phyloP scores from a whole-genome alignment of 805 yeast genomes.

The Ogataea sp. region DNA sequence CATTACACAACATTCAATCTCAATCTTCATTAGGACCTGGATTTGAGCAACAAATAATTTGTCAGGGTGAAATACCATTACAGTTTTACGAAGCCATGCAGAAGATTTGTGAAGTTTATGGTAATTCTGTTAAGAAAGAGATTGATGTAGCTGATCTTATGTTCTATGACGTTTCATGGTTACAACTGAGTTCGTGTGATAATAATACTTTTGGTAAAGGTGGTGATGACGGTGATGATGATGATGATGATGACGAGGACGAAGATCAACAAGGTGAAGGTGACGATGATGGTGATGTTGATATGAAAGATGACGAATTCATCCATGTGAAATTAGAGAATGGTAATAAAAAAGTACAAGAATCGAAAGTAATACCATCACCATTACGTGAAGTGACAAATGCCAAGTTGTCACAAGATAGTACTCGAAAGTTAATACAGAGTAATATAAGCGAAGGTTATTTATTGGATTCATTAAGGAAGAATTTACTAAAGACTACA shows the following conservation, averaged over 20 bases:
- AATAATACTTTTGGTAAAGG: conserved; percentile 2
- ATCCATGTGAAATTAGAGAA: not conserved
- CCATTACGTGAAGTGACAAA: conserved; percentile 1
- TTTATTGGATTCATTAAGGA: conserved; percentile 24
- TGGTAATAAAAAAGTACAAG: no score
- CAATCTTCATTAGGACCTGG: conserved; percentile 35
- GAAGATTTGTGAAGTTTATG: conserved; percentile 40
- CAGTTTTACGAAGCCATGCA: conserved; percentile 28
- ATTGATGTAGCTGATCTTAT: conserved; percentile 47
- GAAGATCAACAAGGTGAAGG: conserved; percentile 3
- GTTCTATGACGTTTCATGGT: conserved; percentile 62
- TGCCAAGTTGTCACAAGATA: conserved; percentile 1
- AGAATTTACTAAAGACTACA: conserved; percentile 20
- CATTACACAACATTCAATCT: conserved; percentile 26
- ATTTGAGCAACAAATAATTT: conserved; percentile 53
- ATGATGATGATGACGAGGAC: conserved; percentile 5
- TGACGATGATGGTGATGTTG: conserved; percentile 8
- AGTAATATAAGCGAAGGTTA: conserved; percentile 15
- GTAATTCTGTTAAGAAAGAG: conserved; percentile 32
- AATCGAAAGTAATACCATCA: no score
- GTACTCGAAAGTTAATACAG: conserved; percentile 9
- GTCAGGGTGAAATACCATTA: conserved; percentile 50
- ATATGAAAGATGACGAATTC: not conserved
- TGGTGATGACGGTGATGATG: conserved; percentile 8
- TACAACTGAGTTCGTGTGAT: conserved; percentile 20